Evolutionary conservation across 2,329 filamentous ascomycete species (phyloP).

Genomic region (Fusarium transvaalense): DNA sequence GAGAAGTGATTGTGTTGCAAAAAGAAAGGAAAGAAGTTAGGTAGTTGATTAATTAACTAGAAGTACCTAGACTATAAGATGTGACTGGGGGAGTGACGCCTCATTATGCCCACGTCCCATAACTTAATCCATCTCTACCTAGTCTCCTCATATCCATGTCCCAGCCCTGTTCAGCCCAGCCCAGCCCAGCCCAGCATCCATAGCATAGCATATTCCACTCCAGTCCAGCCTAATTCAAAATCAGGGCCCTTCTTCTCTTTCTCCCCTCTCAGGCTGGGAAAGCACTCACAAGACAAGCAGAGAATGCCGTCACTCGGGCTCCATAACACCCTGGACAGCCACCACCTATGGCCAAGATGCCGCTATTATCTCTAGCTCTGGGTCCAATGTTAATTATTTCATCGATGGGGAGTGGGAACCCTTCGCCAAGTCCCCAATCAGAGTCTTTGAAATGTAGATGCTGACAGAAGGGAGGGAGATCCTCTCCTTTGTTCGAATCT

Average conservation of each 20-base stretch:
- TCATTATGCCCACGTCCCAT: conserved; percentile 24
- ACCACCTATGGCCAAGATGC: conserved; percentile 39
- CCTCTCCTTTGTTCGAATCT: conserved; percentile 12
- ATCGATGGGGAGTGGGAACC: conserved; percentile 14
- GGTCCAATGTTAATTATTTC: conserved; percentile 15
- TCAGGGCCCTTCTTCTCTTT: conserved; percentile 4
- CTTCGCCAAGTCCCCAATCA: conserved; percentile 14
- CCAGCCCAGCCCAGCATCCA: no score
- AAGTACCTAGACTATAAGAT: not conserved
- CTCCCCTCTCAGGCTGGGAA: not conserved
- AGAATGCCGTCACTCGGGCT: conserved; percentile 45
- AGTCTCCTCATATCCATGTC: not conserved
- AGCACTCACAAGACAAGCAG: conserved; percentile 1
- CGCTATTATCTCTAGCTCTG: conserved; percentile 37
- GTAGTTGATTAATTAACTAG: not conserved
- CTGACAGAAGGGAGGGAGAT: conserved; percentile 24
- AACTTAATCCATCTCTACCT: not conserved
- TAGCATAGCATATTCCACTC: conserved; percentile 9
- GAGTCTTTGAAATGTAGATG: not conserved
- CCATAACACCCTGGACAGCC: conserved; percentile 36
- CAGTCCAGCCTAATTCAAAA: conserved; percentile 1
- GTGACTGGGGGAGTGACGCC: conserved; percentile 26
- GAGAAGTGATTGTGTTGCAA: conserved; percentile 16
- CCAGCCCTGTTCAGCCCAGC: no score
- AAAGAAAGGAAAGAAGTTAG: conserved; percentile 4